Percentiles rank a stretch among this genome's conserved stretches.
These are phyloP conservation scores for Amanita rimosa DNA, from an alignment of 768 basidiomycete genomes.

Conservation along the genomic window DNA sequence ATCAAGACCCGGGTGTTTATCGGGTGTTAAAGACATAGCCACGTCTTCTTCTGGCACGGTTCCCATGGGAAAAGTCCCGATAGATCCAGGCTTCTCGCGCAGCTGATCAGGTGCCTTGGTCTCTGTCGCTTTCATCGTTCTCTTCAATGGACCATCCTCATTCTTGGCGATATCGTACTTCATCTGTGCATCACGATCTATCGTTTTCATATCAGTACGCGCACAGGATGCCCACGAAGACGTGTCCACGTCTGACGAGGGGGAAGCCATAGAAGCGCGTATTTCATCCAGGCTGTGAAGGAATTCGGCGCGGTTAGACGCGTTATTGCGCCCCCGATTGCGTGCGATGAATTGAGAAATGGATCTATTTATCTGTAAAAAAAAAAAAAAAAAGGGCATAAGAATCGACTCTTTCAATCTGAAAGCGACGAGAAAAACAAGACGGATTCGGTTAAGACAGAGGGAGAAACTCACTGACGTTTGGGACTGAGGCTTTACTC, in stretches of 20 bases:
- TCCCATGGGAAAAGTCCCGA: neutral
- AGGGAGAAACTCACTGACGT: constrained; percentile 36
- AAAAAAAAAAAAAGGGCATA: neutral
- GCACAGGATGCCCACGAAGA: constrained; percentile 45
- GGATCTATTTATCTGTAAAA: constrained; percentile 48
- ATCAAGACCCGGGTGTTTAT: constrained; percentile 46
- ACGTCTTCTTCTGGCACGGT: constrained; percentile 9
- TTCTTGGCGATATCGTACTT: constrained; percentile 86
- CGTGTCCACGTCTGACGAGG: constrained; percentile 11
- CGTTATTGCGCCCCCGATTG: constrained; percentile 62
- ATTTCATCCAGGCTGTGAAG: constrained; percentile 48
- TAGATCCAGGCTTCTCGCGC: constrained; percentile 2
- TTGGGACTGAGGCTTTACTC: constrained; percentile 37
- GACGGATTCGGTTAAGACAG: neutral
- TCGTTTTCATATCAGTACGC: constrained; percentile 56
- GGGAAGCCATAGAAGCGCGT: constrained; percentile 28
- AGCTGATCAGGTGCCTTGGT: neutral
- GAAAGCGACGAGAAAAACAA: too few species aligned
- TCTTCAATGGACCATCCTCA: constrained; percentile 61
- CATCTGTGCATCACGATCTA: constrained; percentile 71
- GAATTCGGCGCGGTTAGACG: constrained; percentile 71
- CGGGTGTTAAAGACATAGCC: constrained; percentile 20
- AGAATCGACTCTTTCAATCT: too few species aligned
- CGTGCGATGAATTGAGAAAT: constrained; percentile 63
- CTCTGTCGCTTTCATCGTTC: constrained; percentile 33